Percentiles rank a stretch among this genome's conserved stretches.
These are phyloP conservation scores for Trichoderma koningii DNA, from an alignment of 2,329 filamentous ascomycete genomes.

Conservation along the genomic window DNA sequence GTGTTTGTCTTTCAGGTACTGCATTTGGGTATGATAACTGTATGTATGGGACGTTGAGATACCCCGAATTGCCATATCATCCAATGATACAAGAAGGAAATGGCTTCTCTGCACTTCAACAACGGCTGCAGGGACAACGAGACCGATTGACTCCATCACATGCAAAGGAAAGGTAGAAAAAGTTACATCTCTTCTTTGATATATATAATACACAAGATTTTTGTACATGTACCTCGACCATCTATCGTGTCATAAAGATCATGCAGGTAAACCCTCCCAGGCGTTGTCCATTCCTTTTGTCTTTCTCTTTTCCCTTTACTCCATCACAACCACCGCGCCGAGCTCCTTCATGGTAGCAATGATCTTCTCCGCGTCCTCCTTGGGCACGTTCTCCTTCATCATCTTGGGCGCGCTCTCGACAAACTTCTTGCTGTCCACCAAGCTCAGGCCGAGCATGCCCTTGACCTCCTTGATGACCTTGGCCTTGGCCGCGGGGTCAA, in stretches of 20 bases:
- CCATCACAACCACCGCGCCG: constrained; percentile 86
- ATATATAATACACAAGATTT: constrained; percentile 42
- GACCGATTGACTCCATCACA: constrained; percentile 12
- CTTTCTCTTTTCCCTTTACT: constrained; percentile 56
- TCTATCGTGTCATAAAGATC: constrained; percentile 39
- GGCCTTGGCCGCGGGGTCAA: constrained; percentile 86
- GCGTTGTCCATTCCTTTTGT: constrained; percentile 3
- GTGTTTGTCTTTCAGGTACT: not conserved
- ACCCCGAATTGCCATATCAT: constrained; percentile 33
- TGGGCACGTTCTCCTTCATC: constrained; percentile 98
- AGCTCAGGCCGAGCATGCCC: constrained; percentile 85
- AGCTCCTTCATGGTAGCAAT: constrained; percentile 91
- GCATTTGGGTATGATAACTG: constrained; percentile 5
- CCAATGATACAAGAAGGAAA: not conserved
- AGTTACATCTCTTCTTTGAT: constrained; percentile 37
- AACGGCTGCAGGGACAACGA: not conserved
- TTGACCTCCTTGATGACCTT: constrained; percentile 99
- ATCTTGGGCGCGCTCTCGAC: constrained; percentile 97
- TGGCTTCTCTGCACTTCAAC: not conserved
- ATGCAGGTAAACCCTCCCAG: constrained; percentile 6
- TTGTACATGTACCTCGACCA: constrained; percentile 44
- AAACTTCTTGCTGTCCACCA: constrained; percentile 99
- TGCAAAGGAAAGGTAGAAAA: constrained; percentile 14
- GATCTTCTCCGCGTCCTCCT: constrained; percentile 99
- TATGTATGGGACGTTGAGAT: constrained; percentile 33